These are phyloP conservation scores for Spencermartinsiella ligniputridi DNA, from an alignment of 1,139 yeast species.

Conservation along the genomic window DNA sequence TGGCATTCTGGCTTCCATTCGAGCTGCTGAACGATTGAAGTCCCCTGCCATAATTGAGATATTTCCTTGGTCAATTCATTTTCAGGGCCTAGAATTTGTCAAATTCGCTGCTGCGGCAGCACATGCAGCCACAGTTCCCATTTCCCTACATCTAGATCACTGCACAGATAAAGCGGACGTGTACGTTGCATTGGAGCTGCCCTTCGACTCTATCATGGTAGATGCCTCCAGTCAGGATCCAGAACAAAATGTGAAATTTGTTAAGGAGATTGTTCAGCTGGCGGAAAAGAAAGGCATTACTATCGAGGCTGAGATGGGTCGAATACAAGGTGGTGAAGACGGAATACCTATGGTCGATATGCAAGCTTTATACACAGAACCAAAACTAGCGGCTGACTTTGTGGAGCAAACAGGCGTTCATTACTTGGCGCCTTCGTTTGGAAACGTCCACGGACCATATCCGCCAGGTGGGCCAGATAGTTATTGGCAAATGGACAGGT, in stretches of 20 bases:
- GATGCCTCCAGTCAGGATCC: constrained; percentile 28
- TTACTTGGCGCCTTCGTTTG: constrained; percentile 29
- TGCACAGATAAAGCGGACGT: constrained; percentile 25
- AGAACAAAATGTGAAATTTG: constrained; percentile 23
- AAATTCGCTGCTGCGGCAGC: constrained; percentile 23
- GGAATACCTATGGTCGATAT: constrained; percentile 27
- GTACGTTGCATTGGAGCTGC: constrained; percentile 22
- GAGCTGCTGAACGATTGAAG: constrained; percentile 25
- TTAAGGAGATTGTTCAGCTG: constrained; percentile 20
- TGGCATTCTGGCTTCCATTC: constrained; percentile 25
- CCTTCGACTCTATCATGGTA: constrained; percentile 30
- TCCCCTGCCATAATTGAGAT: constrained; percentile 29
- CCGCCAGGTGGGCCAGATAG: constrained; percentile 29
- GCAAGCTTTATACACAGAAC: constrained; percentile 28
- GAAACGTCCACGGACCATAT: constrained; percentile 29
- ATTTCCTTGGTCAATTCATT: constrained; percentile 30
- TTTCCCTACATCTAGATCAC: constrained; percentile 28
- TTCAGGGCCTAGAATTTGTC: constrained; percentile 25
- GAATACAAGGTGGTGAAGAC: constrained; percentile 30
- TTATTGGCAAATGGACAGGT: constrained; percentile 25
- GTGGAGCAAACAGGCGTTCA: constrained; percentile 26
- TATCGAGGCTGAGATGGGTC: constrained; percentile 31
- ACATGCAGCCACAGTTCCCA: constrained; percentile 25
- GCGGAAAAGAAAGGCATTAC: constrained; percentile 26
- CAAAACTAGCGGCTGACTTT: constrained; percentile 25